A percentile compares a stretch with the other conserved stretches of the same genome.
Conservation (phyloP, 2,329 filamentous ascomycete genomes). For the Tolypocladium ovalisporum region DNA sequence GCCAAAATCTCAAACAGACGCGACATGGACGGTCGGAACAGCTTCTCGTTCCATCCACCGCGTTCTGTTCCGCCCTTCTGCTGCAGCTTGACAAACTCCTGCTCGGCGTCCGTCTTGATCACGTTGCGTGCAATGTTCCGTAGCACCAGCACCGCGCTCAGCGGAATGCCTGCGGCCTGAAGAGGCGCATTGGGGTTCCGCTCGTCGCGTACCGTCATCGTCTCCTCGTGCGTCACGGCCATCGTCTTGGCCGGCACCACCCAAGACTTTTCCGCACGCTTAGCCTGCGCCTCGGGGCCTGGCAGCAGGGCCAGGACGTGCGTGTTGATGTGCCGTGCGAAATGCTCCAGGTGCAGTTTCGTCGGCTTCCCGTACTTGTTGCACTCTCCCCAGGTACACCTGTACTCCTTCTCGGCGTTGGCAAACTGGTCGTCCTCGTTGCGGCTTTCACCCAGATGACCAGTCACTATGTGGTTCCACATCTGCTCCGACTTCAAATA, state of each 20-base stretch:
- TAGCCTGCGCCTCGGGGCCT: constrained; percentile 7
- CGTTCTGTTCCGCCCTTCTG: constrained; percentile 26
- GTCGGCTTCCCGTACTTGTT: constrained; percentile 38
- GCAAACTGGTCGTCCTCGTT: constrained; percentile 45
- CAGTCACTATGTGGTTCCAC: constrained; percentile 58
- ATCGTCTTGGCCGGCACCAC: constrained; percentile 46
- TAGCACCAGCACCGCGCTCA: constrained; percentile 66
- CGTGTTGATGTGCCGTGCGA: constrained; percentile 56
- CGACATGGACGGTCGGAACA: constrained; percentile 56
- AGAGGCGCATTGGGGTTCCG: constrained; percentile 44
- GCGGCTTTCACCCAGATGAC: constrained; percentile 49
- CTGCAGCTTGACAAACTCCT: constrained; percentile 38
- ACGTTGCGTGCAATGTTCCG: constrained; percentile 66
- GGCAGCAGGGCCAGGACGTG: constrained; percentile 42
- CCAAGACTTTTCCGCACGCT: constrained; percentile 24
- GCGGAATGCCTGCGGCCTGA: constrained; percentile 66
- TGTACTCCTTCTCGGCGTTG: constrained; percentile 40
- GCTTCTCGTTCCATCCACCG: constrained; percentile 52
- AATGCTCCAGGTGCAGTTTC: constrained; percentile 35
- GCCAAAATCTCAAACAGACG: constrained; percentile 59
- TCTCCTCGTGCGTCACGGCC: constrained; percentile 44
- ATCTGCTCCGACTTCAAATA: constrained; percentile 54
- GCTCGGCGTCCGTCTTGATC: constrained; percentile 48
- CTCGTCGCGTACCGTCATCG: constrained; percentile 43
- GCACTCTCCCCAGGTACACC: constrained; percentile 60